Evolutionary conservation across 495 filamentous ascomycete genomes (phyloP).

Genomic region (Pseudomonodictys pantanalensis): DNA sequence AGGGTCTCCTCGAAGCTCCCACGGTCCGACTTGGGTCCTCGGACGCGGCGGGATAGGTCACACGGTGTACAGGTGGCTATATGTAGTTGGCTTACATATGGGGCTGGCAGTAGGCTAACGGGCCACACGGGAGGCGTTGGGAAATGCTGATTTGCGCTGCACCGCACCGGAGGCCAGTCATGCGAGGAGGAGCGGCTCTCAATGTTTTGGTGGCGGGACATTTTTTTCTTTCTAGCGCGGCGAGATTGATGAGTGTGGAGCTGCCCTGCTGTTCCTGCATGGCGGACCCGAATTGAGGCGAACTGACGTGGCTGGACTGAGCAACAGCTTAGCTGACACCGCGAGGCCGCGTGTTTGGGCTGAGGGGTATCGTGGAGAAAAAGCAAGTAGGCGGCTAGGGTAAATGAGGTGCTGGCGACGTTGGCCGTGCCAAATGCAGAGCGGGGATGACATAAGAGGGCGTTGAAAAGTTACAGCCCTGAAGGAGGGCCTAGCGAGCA

Average conservation of each 20-base stretch:
- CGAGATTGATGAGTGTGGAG: constrained; percentile 11
- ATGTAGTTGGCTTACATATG: constrained; percentile 25
- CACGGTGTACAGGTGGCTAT: constrained; percentile 29
- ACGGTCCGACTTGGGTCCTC: constrained; percentile 4
- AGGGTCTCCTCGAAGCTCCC: not conserved
- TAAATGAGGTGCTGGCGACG: not conserved
- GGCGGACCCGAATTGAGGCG: constrained; percentile 15
- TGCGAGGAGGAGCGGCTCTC: not conserved
- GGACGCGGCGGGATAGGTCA: constrained; percentile 2
- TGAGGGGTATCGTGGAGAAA: not conserved
- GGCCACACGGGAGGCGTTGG: constrained; percentile 6
- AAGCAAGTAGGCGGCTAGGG: constrained; percentile 4
- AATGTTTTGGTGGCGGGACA: not conserved
- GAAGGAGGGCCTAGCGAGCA: not conserved
- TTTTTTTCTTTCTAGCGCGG: constrained; percentile 20
- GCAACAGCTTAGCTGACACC: not conserved
- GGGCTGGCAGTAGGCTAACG: constrained; percentile 1
- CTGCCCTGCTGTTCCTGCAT: constrained; percentile 34
- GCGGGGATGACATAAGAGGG: not conserved
- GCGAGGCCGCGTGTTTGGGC: not conserved
- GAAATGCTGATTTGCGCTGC: constrained; percentile 2
- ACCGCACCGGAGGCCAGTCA: not conserved
- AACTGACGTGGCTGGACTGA: constrained; percentile 33
- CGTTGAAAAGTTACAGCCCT: not conserved
- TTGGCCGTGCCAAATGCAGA: not conserved